Conservation (phyloP, 139 green algal genomes). For the Desmodesmus armatus region DNA sequence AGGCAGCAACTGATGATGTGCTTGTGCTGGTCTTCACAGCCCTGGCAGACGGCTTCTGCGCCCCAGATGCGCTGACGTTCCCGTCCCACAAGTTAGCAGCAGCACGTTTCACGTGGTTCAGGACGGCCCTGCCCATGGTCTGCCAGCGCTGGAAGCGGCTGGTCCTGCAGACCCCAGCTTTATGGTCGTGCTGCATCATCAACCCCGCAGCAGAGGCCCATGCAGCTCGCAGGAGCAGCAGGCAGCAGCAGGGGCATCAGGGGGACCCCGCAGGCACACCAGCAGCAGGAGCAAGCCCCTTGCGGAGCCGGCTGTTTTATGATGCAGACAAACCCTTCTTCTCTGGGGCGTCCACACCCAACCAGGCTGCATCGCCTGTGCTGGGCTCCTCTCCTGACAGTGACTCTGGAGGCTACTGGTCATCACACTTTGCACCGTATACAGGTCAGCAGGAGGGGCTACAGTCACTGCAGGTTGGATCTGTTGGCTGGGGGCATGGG, state of each 20-base stretch:
- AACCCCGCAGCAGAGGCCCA: constrained; percentile 13
- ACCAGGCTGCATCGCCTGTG: background rate
- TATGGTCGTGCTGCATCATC: constrained; percentile 12
- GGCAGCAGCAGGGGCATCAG: too few relatives aligned
- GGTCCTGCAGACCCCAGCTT: background rate
- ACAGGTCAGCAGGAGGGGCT: background rate
- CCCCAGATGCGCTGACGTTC: too few relatives aligned
- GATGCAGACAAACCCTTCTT: too few relatives aligned
- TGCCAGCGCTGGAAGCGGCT: constrained; percentile 50
- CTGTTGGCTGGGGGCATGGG: too few relatives aligned
- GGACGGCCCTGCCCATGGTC: constrained; percentile 39
- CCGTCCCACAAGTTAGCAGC: background rate
- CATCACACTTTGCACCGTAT: constrained; percentile 11
- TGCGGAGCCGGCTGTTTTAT: too few relatives aligned
- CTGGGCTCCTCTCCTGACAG: constrained; percentile 33
- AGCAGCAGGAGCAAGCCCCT: too few relatives aligned
- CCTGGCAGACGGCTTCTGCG: constrained; percentile 9
- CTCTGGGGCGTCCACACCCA: background rate
- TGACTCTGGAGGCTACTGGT: constrained; percentile 37
- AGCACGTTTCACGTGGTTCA: constrained; percentile 44
- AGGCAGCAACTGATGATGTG: constrained; percentile 44
- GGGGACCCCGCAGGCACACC: too few relatives aligned
- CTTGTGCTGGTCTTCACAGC: constrained; percentile 36
- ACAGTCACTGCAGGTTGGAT: background rate
- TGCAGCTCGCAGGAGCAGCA: background rate